Conservation (phyloP, 1,139 yeast species). For the Meyerozyma sp. region DNA sequence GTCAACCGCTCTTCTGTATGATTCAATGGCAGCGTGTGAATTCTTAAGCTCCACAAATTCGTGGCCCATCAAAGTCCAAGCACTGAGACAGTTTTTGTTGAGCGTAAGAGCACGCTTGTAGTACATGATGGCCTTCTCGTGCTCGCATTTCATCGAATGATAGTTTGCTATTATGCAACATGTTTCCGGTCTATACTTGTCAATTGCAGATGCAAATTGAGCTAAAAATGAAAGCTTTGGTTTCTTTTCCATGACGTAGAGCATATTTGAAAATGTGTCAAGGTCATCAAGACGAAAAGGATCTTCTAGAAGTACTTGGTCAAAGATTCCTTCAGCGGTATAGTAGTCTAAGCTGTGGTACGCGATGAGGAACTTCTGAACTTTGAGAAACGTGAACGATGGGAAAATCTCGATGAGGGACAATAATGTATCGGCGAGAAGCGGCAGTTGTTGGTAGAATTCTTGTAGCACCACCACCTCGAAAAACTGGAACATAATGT, state of each 20-base stretch:
- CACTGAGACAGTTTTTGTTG: slow-evolving; percentile 76
- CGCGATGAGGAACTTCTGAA: slow-evolving; percentile 74
- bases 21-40: slow-evolving; percentile 96
- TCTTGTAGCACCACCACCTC: slow-evolving; percentile 72
- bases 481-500: slow-evolving; percentile 63
- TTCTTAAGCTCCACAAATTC: slow-evolving; percentile 95
- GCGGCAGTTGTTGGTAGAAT: slow-evolving; percentile 62
- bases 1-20: slow-evolving; percentile 89
- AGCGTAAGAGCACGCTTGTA: slow-evolving; percentile 84
- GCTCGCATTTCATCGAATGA: slow-evolving; percentile 87
- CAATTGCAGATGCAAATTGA: slow-evolving; percentile 76
- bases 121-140: slow-evolving; percentile 90
- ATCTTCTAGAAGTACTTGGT: slow-evolving; percentile 65
- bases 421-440: slow-evolving; percentile 45
- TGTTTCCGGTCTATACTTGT: slow-evolving; percentile 88
- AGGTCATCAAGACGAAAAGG: slow-evolving; percentile 87
- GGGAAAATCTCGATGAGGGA: slow-evolving; percentile 55
- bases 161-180: slow-evolving; percentile 93
- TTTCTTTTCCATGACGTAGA: slow-evolving; percentile 89
- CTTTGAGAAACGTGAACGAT: slow-evolving; percentile 63
- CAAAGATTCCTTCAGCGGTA: slow-evolving; percentile 76
- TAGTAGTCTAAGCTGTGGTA: slow-evolving; percentile 79
- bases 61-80: slow-evolving; percentile 99
- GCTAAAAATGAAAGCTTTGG: slow-evolving; percentile 83
- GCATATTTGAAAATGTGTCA: slow-evolving; percentile 87